Conservation (phyloP, 192 early-diverging fungal species). For the Spinellus fusiger region DNA sequence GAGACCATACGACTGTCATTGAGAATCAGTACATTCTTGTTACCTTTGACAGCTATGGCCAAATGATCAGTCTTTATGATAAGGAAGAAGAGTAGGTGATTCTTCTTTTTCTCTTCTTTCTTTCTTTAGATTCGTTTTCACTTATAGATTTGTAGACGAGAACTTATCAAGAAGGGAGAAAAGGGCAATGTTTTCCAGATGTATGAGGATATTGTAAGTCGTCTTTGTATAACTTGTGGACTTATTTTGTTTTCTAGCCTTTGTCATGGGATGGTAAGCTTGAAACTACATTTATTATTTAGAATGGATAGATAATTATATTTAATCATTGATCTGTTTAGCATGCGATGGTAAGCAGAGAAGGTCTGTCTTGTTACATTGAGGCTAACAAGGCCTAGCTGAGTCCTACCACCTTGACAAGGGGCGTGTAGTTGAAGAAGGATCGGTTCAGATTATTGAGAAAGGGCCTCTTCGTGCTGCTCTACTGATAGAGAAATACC, state of each 20-base stretch:
- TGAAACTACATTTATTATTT: background rate
- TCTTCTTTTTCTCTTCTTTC: no score
- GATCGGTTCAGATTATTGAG: conserved; percentile 58
- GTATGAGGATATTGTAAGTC: conserved; percentile 71
- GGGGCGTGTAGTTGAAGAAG: conserved; percentile 51
- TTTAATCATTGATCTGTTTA: background rate
- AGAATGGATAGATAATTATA: background rate
- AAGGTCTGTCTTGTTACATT: background rate
- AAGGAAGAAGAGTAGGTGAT: conserved; percentile 37
- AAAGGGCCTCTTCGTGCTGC: conserved; percentile 79
- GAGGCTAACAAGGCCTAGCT: no score
- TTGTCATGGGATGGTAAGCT: conserved; percentile 82
- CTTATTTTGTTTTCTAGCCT: conserved; percentile 28
- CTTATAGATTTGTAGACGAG: conserved; percentile 29
- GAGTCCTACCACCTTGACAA: conserved; percentile 95
- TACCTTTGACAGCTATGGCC: conserved; percentile 68
- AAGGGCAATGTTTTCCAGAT: conserved; percentile 72
- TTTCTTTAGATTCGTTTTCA: conserved; percentile 1
- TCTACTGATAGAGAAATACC: conserved; percentile 53
- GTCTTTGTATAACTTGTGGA: background rate
- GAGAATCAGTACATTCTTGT: conserved; percentile 73
- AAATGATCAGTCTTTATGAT: conserved; percentile 65
- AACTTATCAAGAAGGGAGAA: conserved; percentile 48
- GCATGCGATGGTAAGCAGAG: conserved; percentile 26
- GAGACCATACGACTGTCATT: conserved; percentile 46